Conservation (phyloP, 2,329 filamentous ascomycete genomes). For the Fusarium sororula region DNA sequence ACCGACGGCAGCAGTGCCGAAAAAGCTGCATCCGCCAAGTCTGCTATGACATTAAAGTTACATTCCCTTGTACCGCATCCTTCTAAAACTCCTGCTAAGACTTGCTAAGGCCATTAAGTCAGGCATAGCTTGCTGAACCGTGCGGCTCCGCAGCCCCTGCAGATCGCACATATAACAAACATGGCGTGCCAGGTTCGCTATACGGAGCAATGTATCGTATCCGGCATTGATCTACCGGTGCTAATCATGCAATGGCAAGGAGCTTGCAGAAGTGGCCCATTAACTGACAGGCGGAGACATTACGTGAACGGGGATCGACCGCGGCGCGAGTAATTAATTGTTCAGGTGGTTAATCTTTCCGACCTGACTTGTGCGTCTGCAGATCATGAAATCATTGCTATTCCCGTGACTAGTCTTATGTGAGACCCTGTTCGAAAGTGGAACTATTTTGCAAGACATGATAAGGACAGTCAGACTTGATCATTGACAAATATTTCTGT, state of each 20-base stretch:
- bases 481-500: background rate
- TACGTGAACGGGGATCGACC: background rate
- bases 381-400: background rate
- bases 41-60: background rate
- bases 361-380: background rate
- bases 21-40: background rate
- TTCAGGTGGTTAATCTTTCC: background rate
- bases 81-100: background rate
- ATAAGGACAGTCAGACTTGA: background rate
- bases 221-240: background rate
- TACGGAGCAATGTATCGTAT: background rate
- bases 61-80: background rate
- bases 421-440: background rate
- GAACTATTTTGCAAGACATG: background rate
- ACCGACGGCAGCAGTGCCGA: background rate
- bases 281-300: background rate
- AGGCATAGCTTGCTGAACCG: background rate
- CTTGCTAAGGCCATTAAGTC: background rate
- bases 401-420: background rate
- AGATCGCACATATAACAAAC: background rate
- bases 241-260: background rate
- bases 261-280: background rate
- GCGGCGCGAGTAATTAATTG: background rate
- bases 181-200: background rate
- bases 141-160: constrained; percentile 7